These are phyloP conservation scores for Aspergillus bridgeri DNA, from an alignment of 495 filamentous ascomycete species.

Conservation along the genomic window DNA sequence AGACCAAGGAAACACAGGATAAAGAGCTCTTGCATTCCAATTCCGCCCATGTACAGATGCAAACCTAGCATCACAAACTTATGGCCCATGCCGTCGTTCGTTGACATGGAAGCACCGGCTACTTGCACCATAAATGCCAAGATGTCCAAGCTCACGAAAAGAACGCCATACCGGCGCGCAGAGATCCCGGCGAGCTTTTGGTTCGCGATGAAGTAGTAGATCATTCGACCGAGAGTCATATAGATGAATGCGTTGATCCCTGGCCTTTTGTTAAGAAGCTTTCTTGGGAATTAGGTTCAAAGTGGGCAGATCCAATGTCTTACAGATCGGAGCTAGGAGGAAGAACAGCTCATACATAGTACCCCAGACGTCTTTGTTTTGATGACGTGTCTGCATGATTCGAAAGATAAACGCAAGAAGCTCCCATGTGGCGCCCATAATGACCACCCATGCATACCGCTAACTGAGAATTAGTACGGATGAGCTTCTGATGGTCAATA, in stretches of 20 bases:
- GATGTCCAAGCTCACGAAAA: constrained; percentile 63
- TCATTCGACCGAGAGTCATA: constrained; percentile 63
- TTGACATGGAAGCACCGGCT: constrained; percentile 47
- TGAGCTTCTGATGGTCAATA: not conserved
- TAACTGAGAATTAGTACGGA: constrained; percentile 11
- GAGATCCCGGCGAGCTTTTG: constrained; percentile 48
- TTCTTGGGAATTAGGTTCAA: no score
- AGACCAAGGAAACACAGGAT: constrained; percentile 50
- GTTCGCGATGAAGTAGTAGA: constrained; percentile 52
- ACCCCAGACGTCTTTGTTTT: constrained; percentile 14
- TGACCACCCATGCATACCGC: constrained; percentile 54
- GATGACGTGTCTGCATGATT: constrained; percentile 22
- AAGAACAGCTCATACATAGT: constrained; percentile 25
- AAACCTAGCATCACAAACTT: constrained; percentile 38
- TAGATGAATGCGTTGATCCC: constrained; percentile 66
- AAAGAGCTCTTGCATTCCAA: constrained; percentile 59
- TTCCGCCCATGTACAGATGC: constrained; percentile 59
- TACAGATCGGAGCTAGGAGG: constrained; percentile 28
- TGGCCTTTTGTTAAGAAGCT: not conserved
- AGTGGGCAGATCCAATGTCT: constrained; percentile 6
- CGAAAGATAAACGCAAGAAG: constrained; percentile 39
- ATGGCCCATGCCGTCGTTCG: constrained; percentile 13
- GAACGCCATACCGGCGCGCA: constrained; percentile 45
- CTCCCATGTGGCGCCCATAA: constrained; percentile 47
- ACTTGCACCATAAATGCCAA: constrained; percentile 58